Evolutionary conservation across 495 filamentous ascomycete species (phyloP), one percentile per base, ranked within the genome.

Genomic region (Letharia lupina): DNA sequence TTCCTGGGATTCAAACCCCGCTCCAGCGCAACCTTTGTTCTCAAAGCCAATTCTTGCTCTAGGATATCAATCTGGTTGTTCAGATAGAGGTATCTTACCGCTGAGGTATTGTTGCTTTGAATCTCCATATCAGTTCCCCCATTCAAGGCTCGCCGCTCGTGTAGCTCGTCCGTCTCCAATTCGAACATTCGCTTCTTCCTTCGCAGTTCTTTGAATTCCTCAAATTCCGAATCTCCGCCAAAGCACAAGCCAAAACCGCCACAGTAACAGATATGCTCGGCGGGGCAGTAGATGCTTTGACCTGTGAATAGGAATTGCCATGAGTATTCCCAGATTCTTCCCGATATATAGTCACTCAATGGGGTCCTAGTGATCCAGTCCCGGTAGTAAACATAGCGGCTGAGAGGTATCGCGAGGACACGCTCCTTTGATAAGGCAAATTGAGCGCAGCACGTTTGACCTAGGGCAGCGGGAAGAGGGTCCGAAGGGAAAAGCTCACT

Each of bases 171-270:
- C 59, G 88, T 57, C 54, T 84, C 80, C 20, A 79, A 67, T 59
- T 84, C 76, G 28, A 82, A 68, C 31, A 80, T 70, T 6, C 76
- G 58, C 59, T 77, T 77, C 65, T 78, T 68, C 10, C 73, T 68
- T 44, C 77, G 73, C 44, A 79, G 61, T 39, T 77, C 74, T 20
- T 80, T 74, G 65, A 78, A 90, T 0, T 71, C 69, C 12, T 80
- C 70, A 54, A 80, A 89, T 63, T 81, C 73, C 0, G 78, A 74
- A 28, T 83, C 78, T 1, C 82, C 81, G 8, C 85, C 89, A 69
- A 92, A 93, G 70, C 90, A 93, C n/a, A 81, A 77, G 1, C 89
- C 89, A 61, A 86, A 93, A 23, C 84, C 87, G 66, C 90, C 87
- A 72, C 90, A 93, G 63, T 90, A 89, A 73, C 90, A 93, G 0